A percentile compares a stretch with the other conserved stretches of the same genome.
These are phyloP conservation scores for Lipomyces japonicus DNA, from an alignment of 805 yeast genomes.

Conservation along the genomic window DNA sequence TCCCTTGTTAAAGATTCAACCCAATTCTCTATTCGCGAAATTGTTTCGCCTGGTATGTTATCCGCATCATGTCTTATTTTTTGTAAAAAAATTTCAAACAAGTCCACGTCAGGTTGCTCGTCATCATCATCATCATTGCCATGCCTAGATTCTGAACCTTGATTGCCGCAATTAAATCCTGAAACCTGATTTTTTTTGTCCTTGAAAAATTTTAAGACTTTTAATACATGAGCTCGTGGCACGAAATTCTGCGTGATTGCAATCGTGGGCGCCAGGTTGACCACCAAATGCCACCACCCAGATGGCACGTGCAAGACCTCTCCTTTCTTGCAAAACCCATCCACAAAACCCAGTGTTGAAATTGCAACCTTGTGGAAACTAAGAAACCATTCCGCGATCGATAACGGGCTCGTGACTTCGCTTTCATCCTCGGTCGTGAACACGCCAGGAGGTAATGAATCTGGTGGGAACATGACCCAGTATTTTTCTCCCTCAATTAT, in stretches of 20 bases:
- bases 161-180: constrained; percentile 50
- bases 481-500: constrained; percentile 69
- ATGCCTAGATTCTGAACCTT: background rate
- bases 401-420: constrained; percentile 89
- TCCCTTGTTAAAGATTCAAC: constrained; percentile 38
- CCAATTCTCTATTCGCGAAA: constrained; percentile 28
- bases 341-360: constrained; percentile 47
- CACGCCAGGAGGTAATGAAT: constrained; percentile 77
- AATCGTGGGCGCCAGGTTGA: constrained; percentile 72
- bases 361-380: constrained; percentile 72
- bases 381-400: constrained; percentile 86
- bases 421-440: constrained; percentile 64
- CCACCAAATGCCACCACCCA: constrained; percentile 98
- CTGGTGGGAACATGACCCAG: constrained; percentile 88
- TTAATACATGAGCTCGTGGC: constrained; percentile 55
- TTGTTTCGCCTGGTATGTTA: constrained; percentile 29
- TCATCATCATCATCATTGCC: constrained; percentile 40
- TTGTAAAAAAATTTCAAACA: constrained; percentile 40
- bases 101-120: constrained; percentile 36
- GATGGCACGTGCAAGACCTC: constrained; percentile 87
- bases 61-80: constrained; percentile 34
- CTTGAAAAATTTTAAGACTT: constrained; percentile 63
- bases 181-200: constrained; percentile 67
- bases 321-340: constrained; percentile 75
- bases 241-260: constrained; percentile 90